A percentile compares a stretch with the other conserved stretches of the same genome.
These are phyloP conservation scores for Novymonas esmeraldas DNA, from an alignment of 208 protist genomes.

Conservation along the genomic window DNA sequence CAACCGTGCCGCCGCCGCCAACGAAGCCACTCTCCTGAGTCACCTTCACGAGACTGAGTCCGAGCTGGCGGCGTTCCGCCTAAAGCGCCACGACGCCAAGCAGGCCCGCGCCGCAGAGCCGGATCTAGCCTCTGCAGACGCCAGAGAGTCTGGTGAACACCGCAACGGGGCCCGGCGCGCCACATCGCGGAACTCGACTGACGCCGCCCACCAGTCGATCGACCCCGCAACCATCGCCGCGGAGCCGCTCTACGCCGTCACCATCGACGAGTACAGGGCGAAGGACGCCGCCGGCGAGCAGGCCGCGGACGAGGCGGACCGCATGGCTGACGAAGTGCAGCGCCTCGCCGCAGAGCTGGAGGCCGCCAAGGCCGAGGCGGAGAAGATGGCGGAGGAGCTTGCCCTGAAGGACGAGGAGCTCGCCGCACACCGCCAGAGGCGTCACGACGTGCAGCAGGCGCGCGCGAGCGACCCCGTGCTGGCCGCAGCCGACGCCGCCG, in stretches of 20 bases:
- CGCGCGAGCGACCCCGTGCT: conserved; percentile 7
- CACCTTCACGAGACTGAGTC: neutral
- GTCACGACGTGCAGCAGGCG: neutral
- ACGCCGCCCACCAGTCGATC: neutral
- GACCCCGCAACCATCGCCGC: conserved; percentile 9
- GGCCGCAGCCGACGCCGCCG: conserved; percentile 8
- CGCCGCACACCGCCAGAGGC: neutral
- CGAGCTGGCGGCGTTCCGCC: conserved; percentile 27
- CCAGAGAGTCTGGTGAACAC: no score
- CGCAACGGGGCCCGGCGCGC: no score
- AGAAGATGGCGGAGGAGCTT: conserved; percentile 7
- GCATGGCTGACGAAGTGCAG: neutral
- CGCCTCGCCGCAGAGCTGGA: conserved; percentile 3
- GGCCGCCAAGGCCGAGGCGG: neutral
- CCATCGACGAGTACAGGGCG: conserved; percentile 38
- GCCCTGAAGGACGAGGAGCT: conserved; percentile 10
- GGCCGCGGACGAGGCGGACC: neutral
- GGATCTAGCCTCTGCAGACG: neutral
- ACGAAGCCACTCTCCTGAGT: neutral
- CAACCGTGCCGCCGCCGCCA: conserved; percentile 1
- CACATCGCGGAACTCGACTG: no score
- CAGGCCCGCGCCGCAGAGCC: conserved; percentile 6
- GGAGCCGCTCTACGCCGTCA: conserved; percentile 51
- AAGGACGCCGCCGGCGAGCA: neutral
- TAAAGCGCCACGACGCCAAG: conserved; percentile 28